A percentile compares a stretch with the other conserved stretches of the same genome.
phyloP scores from a whole-genome alignment of 768 basidiomycete genomes.

The Suillus luteus region DNA sequence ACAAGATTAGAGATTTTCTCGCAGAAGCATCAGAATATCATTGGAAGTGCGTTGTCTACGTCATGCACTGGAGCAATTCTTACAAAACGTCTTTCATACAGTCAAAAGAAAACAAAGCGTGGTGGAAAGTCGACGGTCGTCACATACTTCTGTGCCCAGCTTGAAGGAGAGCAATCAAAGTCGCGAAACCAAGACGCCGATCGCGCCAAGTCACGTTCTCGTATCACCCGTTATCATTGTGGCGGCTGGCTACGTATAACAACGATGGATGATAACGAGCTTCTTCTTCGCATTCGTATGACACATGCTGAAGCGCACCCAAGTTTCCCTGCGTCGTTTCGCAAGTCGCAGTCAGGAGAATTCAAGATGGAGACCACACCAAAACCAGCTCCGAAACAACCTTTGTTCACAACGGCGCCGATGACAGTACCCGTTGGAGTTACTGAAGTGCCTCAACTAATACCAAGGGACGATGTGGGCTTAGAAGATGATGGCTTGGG shows the following conservation, averaged over 20 bases:
- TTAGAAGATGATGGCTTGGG: neutral
- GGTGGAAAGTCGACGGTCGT: slow-evolving; percentile 38
- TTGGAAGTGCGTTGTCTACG: slow-evolving; percentile 32
- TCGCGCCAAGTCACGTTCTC: slow-evolving; percentile 35
- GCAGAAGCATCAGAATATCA: slow-evolving; percentile 39
- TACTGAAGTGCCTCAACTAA: slow-evolving; percentile 2
- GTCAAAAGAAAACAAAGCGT: slow-evolving; percentile 38
- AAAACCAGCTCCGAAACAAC: slow-evolving; percentile 24
- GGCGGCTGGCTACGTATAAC: slow-evolving; percentile 39
- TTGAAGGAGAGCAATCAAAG: slow-evolving; percentile 37
- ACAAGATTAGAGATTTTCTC: slow-evolving; percentile 36
- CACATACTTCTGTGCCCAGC: slow-evolving; percentile 38
- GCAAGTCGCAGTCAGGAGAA: slow-evolving; percentile 35
- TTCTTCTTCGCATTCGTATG: slow-evolving; percentile 37
- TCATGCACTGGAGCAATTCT: neutral
- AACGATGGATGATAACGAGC: slow-evolving; percentile 39
- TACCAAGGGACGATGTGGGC: neutral
- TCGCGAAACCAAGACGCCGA: slow-evolving; percentile 35
- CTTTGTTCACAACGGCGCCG: slow-evolving; percentile 27
- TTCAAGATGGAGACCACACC: slow-evolving; percentile 34
- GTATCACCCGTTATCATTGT: slow-evolving; percentile 37
- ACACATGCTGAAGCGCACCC: slow-evolving; percentile 37
- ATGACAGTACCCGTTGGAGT: neutral
- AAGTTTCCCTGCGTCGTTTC: slow-evolving; percentile 35
- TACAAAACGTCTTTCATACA: slow-evolving; percentile 12